These are phyloP conservation scores for Xanthoconium separans DNA, from an alignment of 1,284 basidiomycete genomes.

Conservation along the genomic window DNA sequence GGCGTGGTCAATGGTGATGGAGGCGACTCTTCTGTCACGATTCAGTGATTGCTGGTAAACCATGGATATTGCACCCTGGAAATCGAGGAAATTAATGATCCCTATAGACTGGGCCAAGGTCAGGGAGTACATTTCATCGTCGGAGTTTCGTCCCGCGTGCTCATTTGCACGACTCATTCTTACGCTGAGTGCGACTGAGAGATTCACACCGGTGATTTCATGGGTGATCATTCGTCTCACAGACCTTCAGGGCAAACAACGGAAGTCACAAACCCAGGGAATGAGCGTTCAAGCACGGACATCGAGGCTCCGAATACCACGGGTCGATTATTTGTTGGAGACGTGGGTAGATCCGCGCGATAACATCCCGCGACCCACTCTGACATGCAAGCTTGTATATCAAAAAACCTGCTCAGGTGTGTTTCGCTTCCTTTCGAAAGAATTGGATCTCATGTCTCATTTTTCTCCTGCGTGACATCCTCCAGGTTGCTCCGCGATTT, in stretches of 20 bases:
- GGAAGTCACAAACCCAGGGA: slow-evolving; percentile 5
- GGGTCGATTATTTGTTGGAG: slow-evolving; percentile 26
- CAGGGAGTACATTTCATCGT: slow-evolving; percentile 39
- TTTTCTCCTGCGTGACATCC: slow-evolving; percentile 44
- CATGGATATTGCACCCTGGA: slow-evolving; percentile 15
- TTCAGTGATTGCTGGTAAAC: slow-evolving; percentile 43
- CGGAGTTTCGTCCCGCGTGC: slow-evolving; percentile 38
- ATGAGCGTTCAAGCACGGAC: slow-evolving; percentile 17
- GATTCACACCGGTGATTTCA: not conserved
- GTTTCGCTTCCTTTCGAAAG: slow-evolving; percentile 20
- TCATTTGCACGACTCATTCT: slow-evolving; percentile 33
- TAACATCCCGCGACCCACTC: slow-evolving; percentile 22
- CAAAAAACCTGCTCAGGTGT: slow-evolving; percentile 35
- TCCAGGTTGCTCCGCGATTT: slow-evolving; percentile 34
- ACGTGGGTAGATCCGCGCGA: slow-evolving; percentile 28
- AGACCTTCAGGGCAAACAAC: slow-evolving; percentile 7
- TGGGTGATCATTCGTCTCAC: slow-evolving; percentile 27
- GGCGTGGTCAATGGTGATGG: slow-evolving; percentile 11
- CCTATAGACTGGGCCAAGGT: slow-evolving; percentile 29
- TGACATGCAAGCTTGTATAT: slow-evolving; percentile 33
- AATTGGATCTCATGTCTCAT: slow-evolving; percentile 25
- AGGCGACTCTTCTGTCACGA: slow-evolving; percentile 39
- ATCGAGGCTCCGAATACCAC: slow-evolving; percentile 25
- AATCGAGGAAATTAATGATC: slow-evolving; percentile 19
- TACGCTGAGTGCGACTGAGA: not conserved